phyloP scores from a whole-genome alignment of 495 filamentous ascomycete species.

The Aspergillus mulundensis region DNA sequence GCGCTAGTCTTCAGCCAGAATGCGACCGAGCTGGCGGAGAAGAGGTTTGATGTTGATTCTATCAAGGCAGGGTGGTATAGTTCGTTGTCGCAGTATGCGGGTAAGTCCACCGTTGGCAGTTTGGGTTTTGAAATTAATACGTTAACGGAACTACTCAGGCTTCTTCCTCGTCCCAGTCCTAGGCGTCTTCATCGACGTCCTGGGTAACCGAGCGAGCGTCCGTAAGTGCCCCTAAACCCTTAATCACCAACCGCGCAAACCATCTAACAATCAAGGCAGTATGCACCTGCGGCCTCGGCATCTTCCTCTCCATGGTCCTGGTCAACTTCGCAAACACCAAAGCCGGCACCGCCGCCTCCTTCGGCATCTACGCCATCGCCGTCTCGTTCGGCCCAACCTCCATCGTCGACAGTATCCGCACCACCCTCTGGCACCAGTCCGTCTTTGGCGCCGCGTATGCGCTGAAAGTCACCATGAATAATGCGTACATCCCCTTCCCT shows the following conservation, averaged over 20 bases:
- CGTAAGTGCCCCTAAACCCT: no score
- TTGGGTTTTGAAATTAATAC: no score
- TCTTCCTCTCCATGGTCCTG: conserved; percentile 39
- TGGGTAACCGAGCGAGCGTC: conserved; percentile 38
- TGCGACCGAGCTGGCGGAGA: conserved; percentile 42
- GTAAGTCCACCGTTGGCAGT: conserved; percentile 22
- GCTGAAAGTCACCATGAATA: conserved; percentile 45
- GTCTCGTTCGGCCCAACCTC: conserved; percentile 37
- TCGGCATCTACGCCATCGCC: conserved; percentile 43
- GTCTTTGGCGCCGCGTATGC: conserved; percentile 44
- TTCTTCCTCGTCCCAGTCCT: conserved; percentile 42
- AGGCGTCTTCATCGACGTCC: conserved; percentile 42
- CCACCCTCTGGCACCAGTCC: conserved; percentile 40
- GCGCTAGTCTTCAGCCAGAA: conserved; percentile 40
- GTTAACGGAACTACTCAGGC: no score
- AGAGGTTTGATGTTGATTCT: conserved; percentile 36
- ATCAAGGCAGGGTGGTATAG: conserved; percentile 46
- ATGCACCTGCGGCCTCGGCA: conserved; percentile 32
- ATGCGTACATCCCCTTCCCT: conserved; percentile 24
- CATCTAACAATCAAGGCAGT: conserved; percentile 18
- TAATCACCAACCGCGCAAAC: no score
- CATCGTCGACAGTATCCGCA: conserved; percentile 44
- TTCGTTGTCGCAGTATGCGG: conserved; percentile 39
- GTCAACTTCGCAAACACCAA: conserved; percentile 33
- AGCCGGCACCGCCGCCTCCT: conserved; percentile 37